Evolutionary conservation across 169 alveolate genomes (phyloP), one percentile per base, ranked within the genome.

Genomic region (Eimeria praecox): DNA sequence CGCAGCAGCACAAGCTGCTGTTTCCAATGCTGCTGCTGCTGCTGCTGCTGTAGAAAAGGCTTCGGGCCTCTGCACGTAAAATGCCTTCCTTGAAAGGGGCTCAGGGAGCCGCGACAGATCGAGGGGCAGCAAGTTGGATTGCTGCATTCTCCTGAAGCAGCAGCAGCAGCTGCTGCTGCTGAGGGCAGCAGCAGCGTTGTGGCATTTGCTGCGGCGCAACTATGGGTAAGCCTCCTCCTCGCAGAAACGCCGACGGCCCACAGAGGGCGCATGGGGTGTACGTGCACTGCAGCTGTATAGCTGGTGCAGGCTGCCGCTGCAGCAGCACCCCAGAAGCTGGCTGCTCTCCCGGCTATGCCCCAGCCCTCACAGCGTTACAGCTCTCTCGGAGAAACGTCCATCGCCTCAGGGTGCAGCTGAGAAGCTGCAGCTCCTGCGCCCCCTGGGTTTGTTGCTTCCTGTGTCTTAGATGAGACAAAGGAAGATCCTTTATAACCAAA

Each of bases 81-180:
- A 56, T 3, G 66, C 27, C n/a, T 16, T 56, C 66, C 20, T 56
- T 27, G n/a, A 9, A 8, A 5, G 27, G 10, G 27, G 66, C 66
- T 27, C 18, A 56, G 2, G 66, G n/a, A 56, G 66, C 4, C 27
- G 27, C 66, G 66, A 16, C 66, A 56, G 66, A 20, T 16, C 8
- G 27, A 20, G 27, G n/a, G 66, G 66, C 66, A 14, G 18, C 66
- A 8, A 9, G 66, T 56, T 18, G 20, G n/a, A 5, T 3, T 56
- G 27, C 3, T 77, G 38, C 54, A 40, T n/a, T 42, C 87, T 27
- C 54, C 59, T 18, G 56, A 56, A 18, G 35, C 62, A 77, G 87
- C 87, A 12, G 62, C 87, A 12, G 87, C 56, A 38, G 56, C n/a
- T 35, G 87, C 62, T 77, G 87, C 87, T 77, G 87, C 87, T 40